Evolutionary conservation across 1,139 yeast species (phyloP), one percentile per base, ranked within the genome.

Genomic region (Spencermartinsiella ligniputridi): DNA sequence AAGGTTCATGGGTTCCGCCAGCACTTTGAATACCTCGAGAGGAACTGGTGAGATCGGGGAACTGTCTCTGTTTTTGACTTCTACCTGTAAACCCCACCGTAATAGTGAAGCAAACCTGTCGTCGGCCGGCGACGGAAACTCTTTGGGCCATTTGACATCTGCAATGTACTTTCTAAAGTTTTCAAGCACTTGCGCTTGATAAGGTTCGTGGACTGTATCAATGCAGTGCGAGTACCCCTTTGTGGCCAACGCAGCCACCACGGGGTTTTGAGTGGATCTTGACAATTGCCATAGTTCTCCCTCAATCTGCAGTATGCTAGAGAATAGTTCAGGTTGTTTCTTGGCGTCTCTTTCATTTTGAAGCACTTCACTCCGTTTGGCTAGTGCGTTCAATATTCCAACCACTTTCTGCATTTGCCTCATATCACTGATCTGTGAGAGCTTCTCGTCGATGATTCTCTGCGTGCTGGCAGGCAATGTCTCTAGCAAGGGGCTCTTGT

Each of bases 1-100:
- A 12, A 76, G 61, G 19, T 69, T 70, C 45, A 86, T 74, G 6
- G 83, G 82, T 35, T 72, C 69, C 0, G 83, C 67, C 24, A 88
- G 63, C 0, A 74, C 61, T 27, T 75, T 75, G 40, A 85, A 71
- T 1, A 82, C 83, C 78, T 83, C 75, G 61, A 83, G 67, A 0
- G 79, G 64, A 1, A 67, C 61, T 0, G 80, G 79, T 40, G 72
- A 70, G 3, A 44, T 43, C 0, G 77, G 72, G 2, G 56, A 32
- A 3, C 34, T 27, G 4, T 21, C n/a, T 8, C 37, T 35, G n/a
- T 37, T 30, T 8, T 6, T 35, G 5, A 18, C 32, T 22, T 53
- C 58, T 2, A 51, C 42, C 17, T 39, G 36, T 16, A 56, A 43
- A 15, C 40, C 45, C 12, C 46, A 41, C n/a, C 37, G 13, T 15